A percentile compares a stretch with the other conserved stretches of the same genome.
Evolutionary conservation across 257 asterid species (phyloP).

Genomic region (Jasminum sambac): DNA sequence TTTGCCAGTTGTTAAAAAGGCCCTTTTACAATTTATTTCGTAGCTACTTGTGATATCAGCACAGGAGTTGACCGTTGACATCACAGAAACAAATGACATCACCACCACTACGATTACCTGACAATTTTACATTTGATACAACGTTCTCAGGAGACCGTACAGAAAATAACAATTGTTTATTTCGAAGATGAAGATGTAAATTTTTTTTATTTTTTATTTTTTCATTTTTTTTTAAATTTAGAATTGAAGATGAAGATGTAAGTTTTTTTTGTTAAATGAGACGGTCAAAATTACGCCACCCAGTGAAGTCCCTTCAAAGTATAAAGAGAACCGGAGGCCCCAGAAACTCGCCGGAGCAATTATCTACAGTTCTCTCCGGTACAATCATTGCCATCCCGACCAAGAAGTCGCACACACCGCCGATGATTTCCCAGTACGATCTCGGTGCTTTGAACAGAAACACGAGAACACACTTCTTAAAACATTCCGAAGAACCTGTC

Average conservation of each 20-base stretch:
- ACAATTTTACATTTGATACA: no score
- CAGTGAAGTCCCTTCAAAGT: neutral
- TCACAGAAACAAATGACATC: no score
- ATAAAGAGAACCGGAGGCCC: neutral
- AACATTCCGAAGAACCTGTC: neutral
- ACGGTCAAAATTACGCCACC: neutral
- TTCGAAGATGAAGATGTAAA: no score
- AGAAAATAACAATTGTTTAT: no score
- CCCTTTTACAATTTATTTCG: no score
- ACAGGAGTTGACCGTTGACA: neutral
- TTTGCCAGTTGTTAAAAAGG: no score
- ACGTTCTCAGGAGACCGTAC: no score
- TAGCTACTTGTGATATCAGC: neutral
- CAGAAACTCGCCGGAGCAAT: neutral
- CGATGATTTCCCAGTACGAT: neutral
- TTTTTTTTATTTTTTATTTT: no score
- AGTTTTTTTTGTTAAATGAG: no score
- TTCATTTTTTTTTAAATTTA: no score
- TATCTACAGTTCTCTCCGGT: neutral
- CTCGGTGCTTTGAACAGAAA: neutral
- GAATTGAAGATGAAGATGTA: no score
- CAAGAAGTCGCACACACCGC: neutral
- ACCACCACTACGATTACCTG: no score
- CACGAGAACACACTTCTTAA: neutral
- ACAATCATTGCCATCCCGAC: neutral